Evolutionary conservation across 1,284 basidiomycete species (phyloP), one percentile per base, ranked within the genome.

Genomic region (Vanrija pseudolonga): DNA sequence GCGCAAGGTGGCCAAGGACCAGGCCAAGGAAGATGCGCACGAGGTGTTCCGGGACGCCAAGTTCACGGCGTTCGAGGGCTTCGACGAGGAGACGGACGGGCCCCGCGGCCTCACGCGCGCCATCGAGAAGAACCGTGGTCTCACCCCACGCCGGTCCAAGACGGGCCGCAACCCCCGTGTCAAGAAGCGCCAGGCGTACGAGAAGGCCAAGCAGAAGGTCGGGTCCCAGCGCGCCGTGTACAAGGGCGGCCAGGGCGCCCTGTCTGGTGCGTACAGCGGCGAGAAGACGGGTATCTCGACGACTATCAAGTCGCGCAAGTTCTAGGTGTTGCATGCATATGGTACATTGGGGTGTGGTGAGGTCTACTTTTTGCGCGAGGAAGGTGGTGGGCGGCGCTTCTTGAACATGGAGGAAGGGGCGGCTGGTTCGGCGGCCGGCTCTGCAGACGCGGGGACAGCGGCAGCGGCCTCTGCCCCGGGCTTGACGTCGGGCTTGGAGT

Each of bases 201-300:
- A 93, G 69, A 88, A 95, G 78, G 93, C 92, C 57, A 89, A 94
- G 81, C 90, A 89, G 80, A 91, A 87, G 77, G 80, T 96, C 18
- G 80, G 85, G 23, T 91, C 88, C 26, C 90, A 93, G 76, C 87
- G 90, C 72, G 85, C 91, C 19, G 82, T 92, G 23, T 96, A 85
- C 82, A 93, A 89, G 74, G 90, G 90, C 57, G 89, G 90, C 32
- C 78, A 89, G 56, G 82, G 71, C 12, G 72, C 76, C 7, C 68
- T 76, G 37, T 71, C 69, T 3, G 77, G 78, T 2, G 63, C 69
- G 32, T 83, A 83, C 65, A 65, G 71, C 22, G 82, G 81, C 62
- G 82, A 83, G 64, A 78, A 78, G 69, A 81, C 77, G 47, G 93
- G 92, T 81, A 94, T 96, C 67, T 86, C 85, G 55, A 88, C 85